Base-by-base conservation (phyloP, 1,284 basidiomycete genomes). In the Cutaneotrichosporon cavernicola region DNA sequence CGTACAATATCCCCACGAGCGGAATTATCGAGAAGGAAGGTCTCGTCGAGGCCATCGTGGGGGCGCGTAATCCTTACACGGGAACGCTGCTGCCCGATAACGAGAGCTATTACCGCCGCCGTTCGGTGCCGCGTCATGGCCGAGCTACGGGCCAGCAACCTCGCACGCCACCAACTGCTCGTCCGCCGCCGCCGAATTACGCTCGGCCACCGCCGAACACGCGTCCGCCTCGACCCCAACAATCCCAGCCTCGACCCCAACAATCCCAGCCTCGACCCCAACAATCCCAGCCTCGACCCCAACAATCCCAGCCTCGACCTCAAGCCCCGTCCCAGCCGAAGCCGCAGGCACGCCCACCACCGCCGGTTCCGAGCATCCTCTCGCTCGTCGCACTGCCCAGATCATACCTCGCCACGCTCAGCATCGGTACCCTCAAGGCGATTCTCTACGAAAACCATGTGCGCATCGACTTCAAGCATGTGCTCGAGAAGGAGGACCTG, bases 401-500 rank as follows among this genome's bases (percentile, higher is more conserved):
- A 4, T 84, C 84, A 9, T 82, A 84, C 26, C 78, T 92, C n/a
- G 76, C 82, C 1, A 79, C 83, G 2, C 81, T 92, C 21, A 85
- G 87, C 11, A 86, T 92, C 60, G 82, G 85, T 18, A 82, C 84
- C 32, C 83, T 93, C 59, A 92, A 92, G 75, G 84, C 84, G 5
- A 85, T 92, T n/a, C 79, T 93, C 30, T 90, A 86, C 73, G 85
- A 86, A 62, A 81, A 80, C 68, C 80, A 80, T 64, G 80, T 81
- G 38, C 68, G 74, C n/a, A 79, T 81, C 4, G 79, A 81, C 66
- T 81, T 79, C 65, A 76, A 76, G 53, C 79, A 81, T 65, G 77
- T 81, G 10, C 61, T 80, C n/a, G 80, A 81, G 67, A 81, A 81
- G 75, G 81, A 84, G 47, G 90, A 92, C 67, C 79, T 92, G 32